These are phyloP conservation scores for Fusarium poae DNA, from an alignment of 2,329 filamentous ascomycete genomes.

Conservation along the genomic window DNA sequence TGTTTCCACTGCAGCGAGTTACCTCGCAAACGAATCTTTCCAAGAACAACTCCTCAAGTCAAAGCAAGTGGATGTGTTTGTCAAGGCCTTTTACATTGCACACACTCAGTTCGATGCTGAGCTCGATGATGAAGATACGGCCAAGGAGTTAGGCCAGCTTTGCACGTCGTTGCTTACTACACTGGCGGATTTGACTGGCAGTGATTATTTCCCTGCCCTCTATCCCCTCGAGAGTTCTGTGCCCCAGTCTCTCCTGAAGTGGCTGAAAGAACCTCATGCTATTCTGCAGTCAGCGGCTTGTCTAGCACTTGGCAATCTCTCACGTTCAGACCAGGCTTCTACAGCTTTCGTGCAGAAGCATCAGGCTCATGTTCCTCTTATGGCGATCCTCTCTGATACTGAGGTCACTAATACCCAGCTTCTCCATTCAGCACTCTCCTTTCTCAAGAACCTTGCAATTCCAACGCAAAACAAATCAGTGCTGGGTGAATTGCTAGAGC, in stretches of 20 bases:
- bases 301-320: slow-evolving; percentile 71
- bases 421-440: slow-evolving; percentile 69
- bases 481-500: slow-evolving; percentile 63
- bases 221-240: slow-evolving; percentile 60
- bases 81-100: slow-evolving; percentile 63
- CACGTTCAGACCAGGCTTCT: slow-evolving; percentile 68
- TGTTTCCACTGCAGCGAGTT: slow-evolving; percentile 65
- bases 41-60: slow-evolving; percentile 62
- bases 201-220: slow-evolving; percentile 59
- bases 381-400: slow-evolving; percentile 59
- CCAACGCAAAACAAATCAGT: slow-evolving; percentile 66
- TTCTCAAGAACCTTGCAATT: slow-evolving; percentile 75
- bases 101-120: slow-evolving; percentile 59
- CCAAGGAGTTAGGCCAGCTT: slow-evolving; percentile 61
- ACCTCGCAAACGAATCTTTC: slow-evolving; percentile 66
- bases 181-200: slow-evolving; percentile 66
- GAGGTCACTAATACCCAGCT: slow-evolving; percentile 62
- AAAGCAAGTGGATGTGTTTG: slow-evolving; percentile 58
- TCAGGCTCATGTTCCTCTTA: slow-evolving; percentile 59
- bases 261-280: slow-evolving; percentile 58
- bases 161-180: slow-evolving; percentile 64
- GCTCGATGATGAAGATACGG: slow-evolving; percentile 61
- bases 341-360: slow-evolving; percentile 61
- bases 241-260: slow-evolving; percentile 59
- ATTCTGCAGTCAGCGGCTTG: slow-evolving; percentile 70